Conservation (phyloP, 2,329 filamentous ascomycete genomes). For the Colletotrichum sansevieriae region DNA sequence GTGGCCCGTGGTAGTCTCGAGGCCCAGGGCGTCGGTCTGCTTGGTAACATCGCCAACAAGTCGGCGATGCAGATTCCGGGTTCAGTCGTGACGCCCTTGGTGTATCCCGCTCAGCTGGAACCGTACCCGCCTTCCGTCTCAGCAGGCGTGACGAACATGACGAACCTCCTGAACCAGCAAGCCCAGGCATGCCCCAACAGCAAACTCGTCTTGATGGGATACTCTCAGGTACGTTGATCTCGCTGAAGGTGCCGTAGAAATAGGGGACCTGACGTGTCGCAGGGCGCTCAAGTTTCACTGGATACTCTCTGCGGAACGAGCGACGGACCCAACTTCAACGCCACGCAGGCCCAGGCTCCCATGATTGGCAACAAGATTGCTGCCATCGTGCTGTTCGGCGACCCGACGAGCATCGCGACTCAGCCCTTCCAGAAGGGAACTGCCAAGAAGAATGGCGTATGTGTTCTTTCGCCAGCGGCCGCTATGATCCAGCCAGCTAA, state of each 20-base stretch:
- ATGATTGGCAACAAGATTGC: conserved; percentile 52
- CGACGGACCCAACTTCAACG: conserved; percentile 45
- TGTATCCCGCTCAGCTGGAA: conserved; percentile 55
- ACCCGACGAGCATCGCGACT: conserved; percentile 55
- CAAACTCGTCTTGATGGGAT: conserved; percentile 57
- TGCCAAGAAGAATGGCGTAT: conserved; percentile 53
- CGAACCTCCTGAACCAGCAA: conserved; percentile 49
- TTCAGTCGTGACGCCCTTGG: conserved; percentile 51
- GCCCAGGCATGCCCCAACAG: conserved; percentile 51
- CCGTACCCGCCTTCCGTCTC: conserved; percentile 52
- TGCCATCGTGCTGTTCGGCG: conserved; percentile 56
- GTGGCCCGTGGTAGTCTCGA: conserved; percentile 56
- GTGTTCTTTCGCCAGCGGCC: conserved; percentile 27
- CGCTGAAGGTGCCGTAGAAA: background rate
- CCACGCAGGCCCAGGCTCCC: conserved; percentile 44
- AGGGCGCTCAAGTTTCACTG: conserved; percentile 56
- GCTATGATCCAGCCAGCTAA: background rate
- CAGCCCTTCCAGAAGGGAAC: conserved; percentile 53
- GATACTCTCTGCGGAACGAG: conserved; percentile 55
- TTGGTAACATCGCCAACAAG: conserved; percentile 50
- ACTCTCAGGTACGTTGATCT: conserved; percentile 52
- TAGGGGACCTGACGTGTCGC: background rate
- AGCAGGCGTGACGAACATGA: conserved; percentile 51
- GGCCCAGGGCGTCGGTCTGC: conserved; percentile 50
- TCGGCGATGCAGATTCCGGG: conserved; percentile 51